phyloP scores from a whole-genome alignment of 179 eudicot species.

The Heliamphora pulchella region DNA sequence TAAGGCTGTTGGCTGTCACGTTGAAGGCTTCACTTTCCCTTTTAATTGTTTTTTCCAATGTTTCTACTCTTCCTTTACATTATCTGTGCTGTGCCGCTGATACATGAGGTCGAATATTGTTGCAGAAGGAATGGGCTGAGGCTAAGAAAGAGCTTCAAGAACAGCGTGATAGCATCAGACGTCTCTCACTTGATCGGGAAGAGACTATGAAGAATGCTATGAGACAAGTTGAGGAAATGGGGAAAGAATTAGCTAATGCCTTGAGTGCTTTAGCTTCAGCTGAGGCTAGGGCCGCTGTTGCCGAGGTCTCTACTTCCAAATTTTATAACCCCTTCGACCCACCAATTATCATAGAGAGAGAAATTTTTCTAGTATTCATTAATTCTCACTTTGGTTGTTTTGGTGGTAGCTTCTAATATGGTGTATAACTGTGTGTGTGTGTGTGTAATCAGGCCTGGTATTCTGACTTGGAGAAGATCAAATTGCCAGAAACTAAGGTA shows the following conservation, averaged over 20 bases:
- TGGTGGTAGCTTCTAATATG: slow-evolving; percentile 11
- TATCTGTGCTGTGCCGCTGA: no score
- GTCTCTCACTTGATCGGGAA: slow-evolving; percentile 59
- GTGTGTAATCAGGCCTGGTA: slow-evolving; percentile 39
- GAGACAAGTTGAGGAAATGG: slow-evolving; percentile 70
- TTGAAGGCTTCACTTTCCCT: slow-evolving; percentile 5
- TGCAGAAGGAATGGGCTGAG: slow-evolving; percentile 89
- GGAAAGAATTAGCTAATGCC: slow-evolving; percentile 64
- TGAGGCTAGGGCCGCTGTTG: slow-evolving; percentile 73
- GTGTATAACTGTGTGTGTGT: no score
- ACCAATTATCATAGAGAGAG: not conserved
- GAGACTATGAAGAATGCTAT: slow-evolving; percentile 56
- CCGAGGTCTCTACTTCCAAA: slow-evolving; percentile 40
- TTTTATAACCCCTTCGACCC: not conserved
- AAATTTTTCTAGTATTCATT: not conserved
- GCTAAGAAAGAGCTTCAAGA: slow-evolving; percentile 84
- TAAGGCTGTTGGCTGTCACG: not conserved
- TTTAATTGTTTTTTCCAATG: not conserved
- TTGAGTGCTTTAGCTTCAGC: slow-evolving; percentile 66
- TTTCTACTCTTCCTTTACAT: no score
- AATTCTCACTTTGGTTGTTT: slow-evolving; percentile 4
- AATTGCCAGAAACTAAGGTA: slow-evolving; percentile 36
- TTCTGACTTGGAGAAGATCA: slow-evolving; percentile 61
- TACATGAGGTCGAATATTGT: no score
- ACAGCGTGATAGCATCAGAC: slow-evolving; percentile 56